Evolutionary conservation across 1,139 yeast genomes (phyloP).

Genomic region (Martiniozyma asiatica): DNA sequence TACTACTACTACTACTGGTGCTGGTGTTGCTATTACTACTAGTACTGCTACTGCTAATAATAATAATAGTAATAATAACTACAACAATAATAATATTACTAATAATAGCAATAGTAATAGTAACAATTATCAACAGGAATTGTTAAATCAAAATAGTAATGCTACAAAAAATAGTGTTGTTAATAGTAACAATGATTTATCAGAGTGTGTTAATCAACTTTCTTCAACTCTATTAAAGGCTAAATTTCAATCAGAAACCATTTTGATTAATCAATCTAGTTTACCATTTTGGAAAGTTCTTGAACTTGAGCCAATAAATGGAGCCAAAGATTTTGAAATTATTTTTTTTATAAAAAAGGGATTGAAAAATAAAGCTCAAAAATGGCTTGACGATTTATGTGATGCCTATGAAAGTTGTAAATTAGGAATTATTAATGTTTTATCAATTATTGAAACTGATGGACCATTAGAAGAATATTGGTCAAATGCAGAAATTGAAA

Average conservation of each 20-base stretch:
- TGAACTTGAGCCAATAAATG: conserved; percentile 42
- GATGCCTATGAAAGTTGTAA: conserved; percentile 36
- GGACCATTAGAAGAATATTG: conserved; percentile 32
- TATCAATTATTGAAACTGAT: conserved; percentile 15
- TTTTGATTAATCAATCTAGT: conserved; percentile 24
- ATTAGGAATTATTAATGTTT: conserved; percentile 29
- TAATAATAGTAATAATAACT: too few relatives aligned
- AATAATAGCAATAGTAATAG: background rate
- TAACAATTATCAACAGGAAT: too few relatives aligned
- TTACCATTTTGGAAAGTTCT: conserved; percentile 41
- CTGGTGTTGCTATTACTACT: too few relatives aligned
- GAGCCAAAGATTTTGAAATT: conserved; percentile 40
- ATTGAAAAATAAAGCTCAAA: conserved; percentile 14
- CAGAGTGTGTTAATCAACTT: too few relatives aligned
- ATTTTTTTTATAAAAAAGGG: conserved; percentile 28
- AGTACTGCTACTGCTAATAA: background rate
- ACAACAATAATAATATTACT: background rate
- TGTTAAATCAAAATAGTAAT: too few relatives aligned
- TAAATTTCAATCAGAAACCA: conserved; percentile 21
- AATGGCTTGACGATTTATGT: conserved; percentile 29
- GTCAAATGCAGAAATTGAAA: conserved; percentile 19
- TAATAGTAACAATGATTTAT: too few relatives aligned
- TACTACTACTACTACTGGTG: too few relatives aligned
- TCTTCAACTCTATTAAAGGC: conserved; percentile 15
- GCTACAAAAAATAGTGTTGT: too few relatives aligned